Percentiles rank a stretch among this genome's conserved stretches.
Conservation (phyloP, 2,329 filamentous ascomycete genomes). For the Pseudocercospora musae region DNA sequence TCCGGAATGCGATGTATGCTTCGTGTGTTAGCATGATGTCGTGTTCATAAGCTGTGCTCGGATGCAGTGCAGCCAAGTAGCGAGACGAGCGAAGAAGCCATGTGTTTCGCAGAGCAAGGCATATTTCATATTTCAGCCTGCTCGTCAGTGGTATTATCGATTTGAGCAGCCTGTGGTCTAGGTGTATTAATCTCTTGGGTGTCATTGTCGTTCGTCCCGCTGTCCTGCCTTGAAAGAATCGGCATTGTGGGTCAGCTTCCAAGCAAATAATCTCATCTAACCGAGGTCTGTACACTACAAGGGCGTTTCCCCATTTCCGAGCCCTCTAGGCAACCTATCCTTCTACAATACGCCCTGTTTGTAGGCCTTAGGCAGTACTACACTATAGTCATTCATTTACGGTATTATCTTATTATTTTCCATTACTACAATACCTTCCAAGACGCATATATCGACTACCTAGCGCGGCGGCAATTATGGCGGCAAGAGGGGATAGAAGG, state of each 20-base stretch:
- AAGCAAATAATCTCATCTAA: slow-evolving; percentile 13
- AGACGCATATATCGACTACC: too few species aligned
- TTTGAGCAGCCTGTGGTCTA: slow-evolving; percentile 10
- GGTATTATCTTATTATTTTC: too few species aligned
- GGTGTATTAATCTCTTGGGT: slow-evolving; percentile 13
- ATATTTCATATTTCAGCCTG: not conserved
- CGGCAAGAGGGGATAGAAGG: too few species aligned
- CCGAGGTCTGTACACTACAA: too few species aligned
- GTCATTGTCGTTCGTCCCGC: slow-evolving; percentile 8
- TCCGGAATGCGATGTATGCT: not conserved
- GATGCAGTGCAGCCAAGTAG: not conserved
- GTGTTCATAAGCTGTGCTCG: not conserved
- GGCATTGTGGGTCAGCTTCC: not conserved
- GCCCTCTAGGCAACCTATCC: too few species aligned
- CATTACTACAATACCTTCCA: too few species aligned
- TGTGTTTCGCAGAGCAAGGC: not conserved
- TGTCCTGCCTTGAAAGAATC: slow-evolving; percentile 8
- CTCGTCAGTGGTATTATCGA: not conserved
- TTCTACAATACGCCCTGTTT: too few species aligned
- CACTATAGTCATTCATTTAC: too few species aligned
- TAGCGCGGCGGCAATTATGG: too few species aligned
- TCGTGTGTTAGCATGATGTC: not conserved
- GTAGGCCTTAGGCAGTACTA: too few species aligned
- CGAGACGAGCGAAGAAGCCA: not conserved
- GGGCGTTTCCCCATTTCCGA: too few species aligned